Conservation (phyloP, 768 basidiomycete genomes). For the Harrya chromipes region DNA sequence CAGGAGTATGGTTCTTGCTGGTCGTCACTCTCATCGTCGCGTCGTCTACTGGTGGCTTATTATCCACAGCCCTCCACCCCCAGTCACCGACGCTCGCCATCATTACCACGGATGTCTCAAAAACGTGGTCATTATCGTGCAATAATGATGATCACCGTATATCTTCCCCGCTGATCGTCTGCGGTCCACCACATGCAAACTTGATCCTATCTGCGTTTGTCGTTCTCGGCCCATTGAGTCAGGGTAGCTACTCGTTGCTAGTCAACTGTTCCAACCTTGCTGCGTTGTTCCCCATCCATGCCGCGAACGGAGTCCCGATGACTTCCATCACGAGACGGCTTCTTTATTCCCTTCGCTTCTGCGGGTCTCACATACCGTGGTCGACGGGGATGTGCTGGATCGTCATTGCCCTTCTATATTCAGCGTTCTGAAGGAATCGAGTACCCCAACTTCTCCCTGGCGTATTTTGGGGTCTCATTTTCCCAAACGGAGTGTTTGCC, state of each 20-base stretch:
- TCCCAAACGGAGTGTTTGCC: slow-evolving; percentile 54
- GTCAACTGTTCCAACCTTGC: slow-evolving; percentile 39
- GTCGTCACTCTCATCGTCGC: slow-evolving; percentile 54
- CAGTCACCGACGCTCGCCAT: slow-evolving; percentile 38
- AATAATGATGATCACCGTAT: slow-evolving; percentile 47
- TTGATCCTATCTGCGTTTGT: slow-evolving; percentile 45
- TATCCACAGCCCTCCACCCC: slow-evolving; percentile 37
- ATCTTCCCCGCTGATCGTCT: slow-evolving; percentile 43
- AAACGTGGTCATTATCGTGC: slow-evolving; percentile 46
- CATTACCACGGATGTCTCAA: slow-evolving; percentile 42
- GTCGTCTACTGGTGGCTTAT: slow-evolving; percentile 48
- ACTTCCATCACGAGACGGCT: slow-evolving; percentile 37
- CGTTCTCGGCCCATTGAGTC: slow-evolving; percentile 50
- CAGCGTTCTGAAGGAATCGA: slow-evolving; percentile 28
- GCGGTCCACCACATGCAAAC: slow-evolving; percentile 39
- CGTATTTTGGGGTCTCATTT: slow-evolving; percentile 57
- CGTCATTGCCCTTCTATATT: slow-evolving; percentile 40
- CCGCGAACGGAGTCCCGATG: slow-evolving; percentile 32
- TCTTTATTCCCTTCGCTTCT: slow-evolving; percentile 43
- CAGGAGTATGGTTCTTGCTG: slow-evolving; percentile 49
- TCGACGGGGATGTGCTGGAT: slow-evolving; percentile 54
- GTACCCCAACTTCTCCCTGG: slow-evolving; percentile 40
- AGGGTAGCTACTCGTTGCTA: slow-evolving; percentile 46
- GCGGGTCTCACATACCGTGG: slow-evolving; percentile 47
- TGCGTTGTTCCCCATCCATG: slow-evolving; percentile 28